phyloP scores from a whole-genome alignment of 2,329 filamentous ascomycete genomes.

The Neophaeococcomyces aloes region DNA sequence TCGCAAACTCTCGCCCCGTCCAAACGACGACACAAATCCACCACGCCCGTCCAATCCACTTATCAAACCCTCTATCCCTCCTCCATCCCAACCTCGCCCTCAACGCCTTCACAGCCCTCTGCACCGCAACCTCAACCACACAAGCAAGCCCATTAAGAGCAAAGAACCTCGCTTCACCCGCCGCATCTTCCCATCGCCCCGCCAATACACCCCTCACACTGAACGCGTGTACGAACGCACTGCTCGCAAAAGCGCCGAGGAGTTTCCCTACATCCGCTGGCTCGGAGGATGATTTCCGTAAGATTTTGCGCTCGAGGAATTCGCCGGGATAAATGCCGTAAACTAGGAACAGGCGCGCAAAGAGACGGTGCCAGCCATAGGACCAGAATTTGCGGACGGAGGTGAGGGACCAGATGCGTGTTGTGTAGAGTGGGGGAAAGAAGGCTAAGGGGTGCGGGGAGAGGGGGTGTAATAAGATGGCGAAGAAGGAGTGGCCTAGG shows the following conservation, averaged over 20 bases:
- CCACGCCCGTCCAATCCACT: slow-evolving; percentile 30
- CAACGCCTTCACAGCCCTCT: slow-evolving; percentile 13
- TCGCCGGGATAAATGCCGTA: slow-evolving; percentile 38
- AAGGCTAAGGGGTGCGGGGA: slow-evolving; percentile 33
- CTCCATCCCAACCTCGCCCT: slow-evolving; percentile 16
- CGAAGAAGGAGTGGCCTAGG: slow-evolving; percentile 33
- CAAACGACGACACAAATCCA: slow-evolving; percentile 32
- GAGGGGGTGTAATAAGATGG: slow-evolving; percentile 31
- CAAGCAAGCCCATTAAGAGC: slow-evolving; percentile 26
- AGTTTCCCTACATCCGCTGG: slow-evolving; percentile 36
- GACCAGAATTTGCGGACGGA: slow-evolving; percentile 34
- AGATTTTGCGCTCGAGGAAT: slow-evolving; percentile 32
- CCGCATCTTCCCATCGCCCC: slow-evolving; percentile 26
- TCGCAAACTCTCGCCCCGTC: slow-evolving; percentile 33
- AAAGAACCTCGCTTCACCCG: slow-evolving; percentile 28
- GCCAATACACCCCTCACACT: slow-evolving; percentile 32
- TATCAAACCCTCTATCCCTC: slow-evolving; percentile 24
- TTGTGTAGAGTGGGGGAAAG: slow-evolving; percentile 37
- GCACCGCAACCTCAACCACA: slow-evolving; percentile 23
- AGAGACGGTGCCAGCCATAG: slow-evolving; percentile 37
- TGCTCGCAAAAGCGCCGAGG: slow-evolving; percentile 33
- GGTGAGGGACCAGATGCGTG: slow-evolving; percentile 31
- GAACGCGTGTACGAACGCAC: slow-evolving; percentile 33
- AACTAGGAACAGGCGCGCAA: slow-evolving; percentile 35
- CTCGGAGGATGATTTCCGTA: slow-evolving; percentile 26